Evolutionary conservation across 225 moss, liverwort and hornwort species (phyloP), one percentile per base, ranked within the genome.

Genomic region (Pseudoscleropodium purum): DNA sequence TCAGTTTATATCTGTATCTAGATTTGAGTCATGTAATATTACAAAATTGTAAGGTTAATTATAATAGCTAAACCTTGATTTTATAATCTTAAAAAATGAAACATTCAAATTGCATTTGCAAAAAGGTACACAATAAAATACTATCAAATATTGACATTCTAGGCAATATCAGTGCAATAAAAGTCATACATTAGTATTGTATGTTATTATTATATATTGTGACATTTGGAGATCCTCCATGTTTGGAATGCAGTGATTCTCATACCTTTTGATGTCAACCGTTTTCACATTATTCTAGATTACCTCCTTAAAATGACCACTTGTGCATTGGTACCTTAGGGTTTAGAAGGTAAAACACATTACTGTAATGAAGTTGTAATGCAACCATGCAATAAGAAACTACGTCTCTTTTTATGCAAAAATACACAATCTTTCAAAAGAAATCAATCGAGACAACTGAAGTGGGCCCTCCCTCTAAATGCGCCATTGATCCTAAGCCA

Each of bases 401-500:
- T 31, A 13, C 0, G 2, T 45, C 11, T 73, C 6, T 43, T 73
- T 29, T 16, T 3, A 27, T 73, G 3, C 27, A 41, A 26, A 72
- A 72, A 27, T 26, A 27, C 3, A 74, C 10, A 6, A 74, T 45
- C 1, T 10, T 45, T 8, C 5, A 51, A 34, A 34, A 7, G 5
- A 49, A 43, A 73, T 6, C 19, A 75, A 49, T 27, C 19, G 20
- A 75, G 13, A 30, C 21, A 34, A 51, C 3, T 34, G 39, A 21
- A 20, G 12, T 37, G 6, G 12, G 11, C 20, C 24, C 24, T 57
- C 3, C 6, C 4, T 0, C 6, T 3, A 66, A 68, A 37, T 37
- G 6, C 2, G 1, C 21, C 7, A 68, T 1, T 68, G 2, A 37
- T 4, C 37, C 11, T 37, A 68, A 68, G 12, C 4, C 2, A 0